These are phyloP conservation scores for Avena insularis DNA, from an alignment of 176 grass and related monocot genomes.

Conservation along the genomic window DNA sequence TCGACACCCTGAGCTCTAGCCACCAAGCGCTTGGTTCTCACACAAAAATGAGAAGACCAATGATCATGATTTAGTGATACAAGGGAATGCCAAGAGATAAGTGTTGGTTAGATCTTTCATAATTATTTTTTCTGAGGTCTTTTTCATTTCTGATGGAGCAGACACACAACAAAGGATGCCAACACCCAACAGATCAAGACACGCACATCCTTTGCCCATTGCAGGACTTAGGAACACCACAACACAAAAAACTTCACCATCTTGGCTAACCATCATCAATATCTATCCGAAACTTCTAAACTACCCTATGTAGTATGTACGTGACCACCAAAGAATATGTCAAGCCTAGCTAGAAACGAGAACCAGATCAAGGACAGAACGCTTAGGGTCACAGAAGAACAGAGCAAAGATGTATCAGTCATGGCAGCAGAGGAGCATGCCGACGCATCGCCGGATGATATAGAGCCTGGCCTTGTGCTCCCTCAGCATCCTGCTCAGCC, in stretches of 20 bases:
- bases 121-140: neutral
- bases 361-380: neutral
- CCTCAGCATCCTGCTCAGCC: slow-evolving; percentile 55
- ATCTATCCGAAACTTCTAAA: neutral
- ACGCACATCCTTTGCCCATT: slow-evolving; percentile 46
- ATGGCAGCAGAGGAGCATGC: slow-evolving; percentile 72
- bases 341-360: slow-evolving; percentile 13
- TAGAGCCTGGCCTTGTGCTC: slow-evolving; percentile 62
- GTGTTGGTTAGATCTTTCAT: neutral
- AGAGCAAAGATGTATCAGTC: slow-evolving; percentile 28
- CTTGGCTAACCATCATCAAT: slow-evolving; percentile 16
- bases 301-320: neutral
- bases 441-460: slow-evolving; percentile 60
- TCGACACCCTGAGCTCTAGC: too few species aligned
- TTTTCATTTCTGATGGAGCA: slow-evolving; percentile 2
- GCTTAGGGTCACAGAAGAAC: neutral
- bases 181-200: slow-evolving; percentile 10
- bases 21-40: too few species aligned
- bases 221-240: slow-evolving; percentile 50
- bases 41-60: too few species aligned
- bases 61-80: neutral
- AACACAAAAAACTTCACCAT: neutral
- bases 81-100: neutral
- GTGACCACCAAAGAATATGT: slow-evolving; percentile 41
- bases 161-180: neutral